Conservation (phyloP, 768 basidiomycete genomes). For the Russula vinacea region DNA sequence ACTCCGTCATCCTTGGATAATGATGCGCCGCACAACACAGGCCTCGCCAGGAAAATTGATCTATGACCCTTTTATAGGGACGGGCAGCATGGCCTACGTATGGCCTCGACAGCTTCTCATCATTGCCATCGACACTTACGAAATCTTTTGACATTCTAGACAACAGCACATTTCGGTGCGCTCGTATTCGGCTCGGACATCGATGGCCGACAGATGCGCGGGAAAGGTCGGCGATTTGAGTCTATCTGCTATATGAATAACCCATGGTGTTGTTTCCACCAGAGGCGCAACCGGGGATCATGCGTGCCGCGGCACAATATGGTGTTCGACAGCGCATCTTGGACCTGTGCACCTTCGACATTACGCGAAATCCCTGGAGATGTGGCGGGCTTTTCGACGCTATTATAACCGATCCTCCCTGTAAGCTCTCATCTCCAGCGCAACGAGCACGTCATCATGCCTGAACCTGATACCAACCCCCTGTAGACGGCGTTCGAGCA, state of each 20-base stretch:
- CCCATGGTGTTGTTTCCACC: not conserved
- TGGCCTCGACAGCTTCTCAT: slow-evolving; percentile 30
- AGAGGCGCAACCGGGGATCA: slow-evolving; percentile 60
- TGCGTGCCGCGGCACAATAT: slow-evolving; percentile 82
- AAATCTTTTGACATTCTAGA: slow-evolving; percentile 43
- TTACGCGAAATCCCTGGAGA: slow-evolving; percentile 88
- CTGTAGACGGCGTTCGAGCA: slow-evolving; percentile 85
- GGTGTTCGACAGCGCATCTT: slow-evolving; percentile 68
- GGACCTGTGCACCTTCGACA: slow-evolving; percentile 87
- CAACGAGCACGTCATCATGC: not conserved
- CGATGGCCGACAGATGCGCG: slow-evolving; percentile 95
- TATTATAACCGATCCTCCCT: slow-evolving; percentile 92
- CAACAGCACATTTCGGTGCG: slow-evolving; percentile 84
- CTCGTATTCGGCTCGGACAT: slow-evolving; percentile 90
- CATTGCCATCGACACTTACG: not conserved
- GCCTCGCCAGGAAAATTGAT: slow-evolving; percentile 85
- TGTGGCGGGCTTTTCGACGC: slow-evolving; percentile 90
- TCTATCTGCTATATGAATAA: not conserved
- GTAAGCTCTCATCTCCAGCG: slow-evolving; percentile 44
- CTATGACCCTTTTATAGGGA: slow-evolving; percentile 95
- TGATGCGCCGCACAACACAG: slow-evolving; percentile 39
- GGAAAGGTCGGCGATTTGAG: slow-evolving; percentile 57
- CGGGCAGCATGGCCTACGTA: slow-evolving; percentile 89
- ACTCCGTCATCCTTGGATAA: not conserved
- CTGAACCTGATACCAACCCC: slow-evolving; percentile 1